A percentile compares a stretch with the other conserved stretches of the same genome.
These are phyloP conservation scores for Trametopsis cervina DNA, from an alignment of 768 basidiomycete species.

Conservation along the genomic window DNA sequence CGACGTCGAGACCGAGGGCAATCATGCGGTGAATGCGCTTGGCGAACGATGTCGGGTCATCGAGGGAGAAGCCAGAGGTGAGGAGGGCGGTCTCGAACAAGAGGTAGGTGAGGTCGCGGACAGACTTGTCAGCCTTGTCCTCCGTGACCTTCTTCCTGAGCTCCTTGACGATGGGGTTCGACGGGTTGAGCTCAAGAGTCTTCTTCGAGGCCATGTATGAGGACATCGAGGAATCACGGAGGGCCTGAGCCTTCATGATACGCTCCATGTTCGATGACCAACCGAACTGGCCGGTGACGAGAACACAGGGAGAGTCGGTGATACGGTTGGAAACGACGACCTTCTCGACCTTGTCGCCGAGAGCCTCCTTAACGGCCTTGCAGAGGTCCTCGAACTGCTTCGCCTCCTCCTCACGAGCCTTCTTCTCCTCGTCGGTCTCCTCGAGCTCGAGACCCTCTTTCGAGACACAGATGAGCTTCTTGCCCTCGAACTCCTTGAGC, in stretches of 20 bases:
- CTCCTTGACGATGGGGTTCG: conserved; percentile 91
- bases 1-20: conserved; percentile 83
- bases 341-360: conserved; percentile 99
- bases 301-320: conserved; percentile 91
- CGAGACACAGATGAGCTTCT: conserved; percentile 95
- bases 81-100: conserved; percentile 96
- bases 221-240: conserved; percentile 95
- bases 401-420: conserved; percentile 76
- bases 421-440: conserved; percentile 98
- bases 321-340: conserved; percentile 98
- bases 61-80: conserved; percentile 92
- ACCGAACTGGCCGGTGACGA: conserved; percentile 98
- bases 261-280: conserved; percentile 99
- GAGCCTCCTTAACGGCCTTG: conserved; percentile 94
- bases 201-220: conserved; percentile 99
- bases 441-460: conserved; percentile 99
- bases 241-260: conserved; percentile 99
- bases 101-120: conserved; percentile 91
- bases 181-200: conserved; percentile 93
- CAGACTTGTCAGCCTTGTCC: conserved; percentile 98
- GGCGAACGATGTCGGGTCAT: conserved; percentile 91
- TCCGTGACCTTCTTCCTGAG: conserved; percentile 92
- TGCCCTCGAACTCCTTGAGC: conserved; percentile 97
- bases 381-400: conserved; percentile 83
- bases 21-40: conserved; percentile 98